A percentile compares a stretch with the other conserved stretches of the same genome.
Conservation (phyloP, 306 rosid species). For the Malus domestica region DNA sequence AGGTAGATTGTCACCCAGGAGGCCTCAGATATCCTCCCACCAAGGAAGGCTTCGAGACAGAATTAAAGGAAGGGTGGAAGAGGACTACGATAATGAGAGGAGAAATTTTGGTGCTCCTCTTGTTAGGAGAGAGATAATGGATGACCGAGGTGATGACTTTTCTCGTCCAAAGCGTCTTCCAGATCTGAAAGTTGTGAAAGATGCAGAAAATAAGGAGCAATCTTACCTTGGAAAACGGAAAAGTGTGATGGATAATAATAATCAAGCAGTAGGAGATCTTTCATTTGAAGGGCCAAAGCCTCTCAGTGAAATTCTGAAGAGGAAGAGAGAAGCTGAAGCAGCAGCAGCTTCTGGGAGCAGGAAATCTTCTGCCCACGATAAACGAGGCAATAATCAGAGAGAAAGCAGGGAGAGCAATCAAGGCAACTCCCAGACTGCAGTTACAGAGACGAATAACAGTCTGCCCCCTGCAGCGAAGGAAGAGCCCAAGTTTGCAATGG, state of each 20-base stretch:
- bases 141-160: slow-evolving; percentile 33
- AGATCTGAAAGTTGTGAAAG: slow-evolving; percentile 52
- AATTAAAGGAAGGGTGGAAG: slow-evolving; percentile 54
- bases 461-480: slow-evolving; percentile 20
- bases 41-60: slow-evolving; percentile 69
- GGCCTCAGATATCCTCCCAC: slow-evolving; percentile 43
- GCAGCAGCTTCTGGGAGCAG: slow-evolving; percentile 31
- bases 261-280: slow-evolving; percentile 44
- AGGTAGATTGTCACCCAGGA: slow-evolving; percentile 55
- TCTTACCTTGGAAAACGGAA: slow-evolving; percentile 52
- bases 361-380: slow-evolving; percentile 21
- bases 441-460: slow-evolving; percentile 17
- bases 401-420: slow-evolving; percentile 19
- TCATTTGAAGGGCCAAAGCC: slow-evolving; percentile 87
- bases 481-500: slow-evolving; percentile 26
- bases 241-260: slow-evolving; percentile 26
- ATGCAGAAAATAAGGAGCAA: slow-evolving; percentile 41
- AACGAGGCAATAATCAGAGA: slow-evolving; percentile 22
- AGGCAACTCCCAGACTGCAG: slow-evolving; percentile 16
- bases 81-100: slow-evolving; percentile 39
- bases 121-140: slow-evolving; percentile 40
- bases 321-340: slow-evolving; percentile 53
- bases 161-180: slow-evolving; percentile 61
- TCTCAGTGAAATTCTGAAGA: slow-evolving; percentile 87
- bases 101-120: slow-evolving; percentile 38